phyloP scores from a whole-genome alignment of 192 early-diverging fungal genomes.

The Podila minutissima region DNA sequence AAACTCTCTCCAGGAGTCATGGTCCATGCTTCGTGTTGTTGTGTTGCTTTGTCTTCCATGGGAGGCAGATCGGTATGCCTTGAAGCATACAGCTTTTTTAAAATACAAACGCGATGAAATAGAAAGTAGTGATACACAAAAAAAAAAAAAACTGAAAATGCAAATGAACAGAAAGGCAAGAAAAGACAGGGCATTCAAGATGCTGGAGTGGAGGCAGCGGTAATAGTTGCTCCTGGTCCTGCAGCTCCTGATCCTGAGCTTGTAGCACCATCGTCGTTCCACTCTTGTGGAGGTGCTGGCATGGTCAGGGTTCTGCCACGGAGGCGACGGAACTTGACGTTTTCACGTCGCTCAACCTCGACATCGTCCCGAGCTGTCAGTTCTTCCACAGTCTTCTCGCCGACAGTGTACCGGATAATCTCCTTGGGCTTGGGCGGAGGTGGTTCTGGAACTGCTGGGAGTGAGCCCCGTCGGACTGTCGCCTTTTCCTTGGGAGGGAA shows the following conservation, averaged over 20 bases:
- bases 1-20: background rate
- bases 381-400: conserved; percentile 48
- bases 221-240: background rate
- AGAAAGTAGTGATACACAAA: conserved; percentile 8
- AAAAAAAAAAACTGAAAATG: conserved; percentile 8
- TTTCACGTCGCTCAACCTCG: conserved; percentile 42
- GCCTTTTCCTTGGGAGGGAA: conserved; percentile 13
- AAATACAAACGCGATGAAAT: conserved; percentile 1
- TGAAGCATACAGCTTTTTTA: too few relatives aligned
- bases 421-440: conserved; percentile 42
- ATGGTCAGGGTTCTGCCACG: conserved; percentile 38
- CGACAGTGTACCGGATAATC: conserved; percentile 44
- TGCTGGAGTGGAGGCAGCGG: background rate
- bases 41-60: too few relatives aligned
- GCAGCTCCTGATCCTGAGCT: background rate
- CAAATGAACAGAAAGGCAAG: conserved; percentile 8
- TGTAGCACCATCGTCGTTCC: background rate
- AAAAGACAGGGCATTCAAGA: background rate
- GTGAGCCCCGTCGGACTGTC: conserved; percentile 14
- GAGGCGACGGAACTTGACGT: conserved; percentile 46
- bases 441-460: conserved; percentile 40
- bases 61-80: too few relatives aligned
- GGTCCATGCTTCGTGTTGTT: too few relatives aligned
- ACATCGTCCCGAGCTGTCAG: conserved; percentile 40
- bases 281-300: conserved; percentile 39